phyloP scores from a whole-genome alignment of 2,329 filamentous ascomycete genomes.

The Curvularia spicifera region DNA sequence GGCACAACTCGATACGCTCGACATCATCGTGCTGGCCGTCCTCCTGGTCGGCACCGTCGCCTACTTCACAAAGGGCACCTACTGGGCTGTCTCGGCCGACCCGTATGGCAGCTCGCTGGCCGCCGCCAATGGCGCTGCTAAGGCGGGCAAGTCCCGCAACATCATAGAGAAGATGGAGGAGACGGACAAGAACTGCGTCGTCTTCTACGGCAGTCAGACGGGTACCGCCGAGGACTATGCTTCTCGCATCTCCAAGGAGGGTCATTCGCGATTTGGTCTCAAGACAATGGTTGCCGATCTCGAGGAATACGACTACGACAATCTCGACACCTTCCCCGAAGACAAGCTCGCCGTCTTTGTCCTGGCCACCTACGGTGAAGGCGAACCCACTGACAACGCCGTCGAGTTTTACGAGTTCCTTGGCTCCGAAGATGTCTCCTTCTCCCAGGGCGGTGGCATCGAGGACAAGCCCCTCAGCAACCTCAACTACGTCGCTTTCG shows the following conservation, averaged over 20 bases:
- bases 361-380: slow-evolving; percentile 95
- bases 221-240: slow-evolving; percentile 99
- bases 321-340: slow-evolving; percentile 82
- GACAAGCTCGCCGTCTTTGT: slow-evolving; percentile 96
- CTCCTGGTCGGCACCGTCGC: slow-evolving; percentile 87
- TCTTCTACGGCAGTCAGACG: slow-evolving; percentile 98
- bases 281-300: slow-evolving; percentile 98
- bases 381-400: slow-evolving; percentile 97
- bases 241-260: slow-evolving; percentile 93
- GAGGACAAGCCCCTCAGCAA: slow-evolving; percentile 77
- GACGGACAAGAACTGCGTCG: slow-evolving; percentile 92
- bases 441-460: slow-evolving; percentile 69
- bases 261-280: slow-evolving; percentile 91
- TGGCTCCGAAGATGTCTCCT: slow-evolving; percentile 77
- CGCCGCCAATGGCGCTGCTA: slow-evolving; percentile 68
- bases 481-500: slow-evolving; percentile 93
- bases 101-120: slow-evolving; percentile 81
- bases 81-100: slow-evolving; percentile 89
- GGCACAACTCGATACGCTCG: slow-evolving; percentile 95
- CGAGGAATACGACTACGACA: slow-evolving; percentile 97
- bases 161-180: slow-evolving; percentile 97
- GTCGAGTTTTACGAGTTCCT: slow-evolving; percentile 99
- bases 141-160: slow-evolving; percentile 85
- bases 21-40: slow-evolving; percentile 86
- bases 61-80: slow-evolving; percentile 97